phyloP scores from a whole-genome alignment of 1,284 basidiomycete species.

The Porogramme epimiltina region DNA sequence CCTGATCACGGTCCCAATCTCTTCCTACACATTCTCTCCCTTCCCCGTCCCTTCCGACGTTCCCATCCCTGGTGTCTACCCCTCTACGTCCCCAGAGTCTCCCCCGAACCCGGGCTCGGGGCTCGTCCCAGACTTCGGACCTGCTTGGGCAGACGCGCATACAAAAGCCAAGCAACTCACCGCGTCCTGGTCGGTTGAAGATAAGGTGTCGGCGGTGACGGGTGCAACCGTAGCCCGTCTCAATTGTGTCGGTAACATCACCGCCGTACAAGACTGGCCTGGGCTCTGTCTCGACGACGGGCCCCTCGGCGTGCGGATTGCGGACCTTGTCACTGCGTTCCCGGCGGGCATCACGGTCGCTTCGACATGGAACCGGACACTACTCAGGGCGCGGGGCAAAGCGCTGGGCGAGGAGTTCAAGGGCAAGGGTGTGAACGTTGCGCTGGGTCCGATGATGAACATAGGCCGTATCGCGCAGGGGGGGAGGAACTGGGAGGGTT shows the following conservation, averaged over 20 bases:
- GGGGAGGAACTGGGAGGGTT: constrained; percentile 88
- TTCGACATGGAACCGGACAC: constrained; percentile 60
- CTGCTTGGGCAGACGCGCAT: constrained; percentile 43
- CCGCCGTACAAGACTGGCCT: constrained; percentile 44
- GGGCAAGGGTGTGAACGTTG: constrained; percentile 79
- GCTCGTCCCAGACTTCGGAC: constrained; percentile 48
- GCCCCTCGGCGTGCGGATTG: constrained; percentile 43
- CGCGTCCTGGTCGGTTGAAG: constrained; percentile 37
- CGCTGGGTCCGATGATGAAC: too few relatives aligned
- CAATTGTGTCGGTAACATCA: constrained; percentile 46
- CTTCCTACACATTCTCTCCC: too few relatives aligned
- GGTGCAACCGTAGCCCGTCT: constrained; percentile 48
- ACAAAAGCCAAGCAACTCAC: constrained; percentile 39
- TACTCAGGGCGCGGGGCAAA: constrained; percentile 75
- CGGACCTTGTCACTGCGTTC: constrained; percentile 61
- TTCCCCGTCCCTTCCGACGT: too few relatives aligned
- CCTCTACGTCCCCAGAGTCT: too few relatives aligned
- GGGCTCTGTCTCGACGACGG: constrained; percentile 72
- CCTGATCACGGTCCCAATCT: too few relatives aligned
- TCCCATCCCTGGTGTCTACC: too few relatives aligned
- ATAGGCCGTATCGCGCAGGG: constrained; percentile 59
- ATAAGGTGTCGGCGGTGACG: constrained; percentile 45
- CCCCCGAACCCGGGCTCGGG: too few relatives aligned
- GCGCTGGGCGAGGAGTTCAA: constrained; percentile 80
- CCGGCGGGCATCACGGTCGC: constrained; percentile 61